Evolutionary conservation across 495 filamentous ascomycete genomes (phyloP).

Genomic region (Evernia prunastri): DNA sequence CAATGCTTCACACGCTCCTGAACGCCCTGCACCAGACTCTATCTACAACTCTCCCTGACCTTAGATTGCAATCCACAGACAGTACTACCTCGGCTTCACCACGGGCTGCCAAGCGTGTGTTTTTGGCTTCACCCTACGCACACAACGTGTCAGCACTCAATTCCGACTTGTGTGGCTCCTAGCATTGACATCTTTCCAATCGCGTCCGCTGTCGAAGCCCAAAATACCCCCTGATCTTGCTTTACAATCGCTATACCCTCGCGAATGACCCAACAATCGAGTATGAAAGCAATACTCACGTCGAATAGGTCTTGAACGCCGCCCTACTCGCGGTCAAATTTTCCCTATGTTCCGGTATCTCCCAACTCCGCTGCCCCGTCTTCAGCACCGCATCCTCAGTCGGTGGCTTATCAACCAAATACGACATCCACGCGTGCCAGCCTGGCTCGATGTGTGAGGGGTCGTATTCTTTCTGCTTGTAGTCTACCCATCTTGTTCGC

Average conservation of each 20-base stretch:
- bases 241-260: background rate
- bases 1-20: background rate
- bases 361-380: slow-evolving; percentile 63
- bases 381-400: slow-evolving; percentile 65
- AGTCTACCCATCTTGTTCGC: slow-evolving; percentile 97
- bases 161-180: background rate
- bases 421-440: slow-evolving; percentile 97
- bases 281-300: slow-evolving; percentile 43
- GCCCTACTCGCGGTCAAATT: slow-evolving; percentile 67
- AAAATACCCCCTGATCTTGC: background rate
- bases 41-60: background rate
- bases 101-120: slow-evolving; percentile 40
- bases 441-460: slow-evolving; percentile 87
- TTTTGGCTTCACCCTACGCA: slow-evolving; percentile 40
- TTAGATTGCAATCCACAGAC: background rate
- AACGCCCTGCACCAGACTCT: slow-evolving; percentile 5
- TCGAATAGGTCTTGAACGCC: slow-evolving; percentile 89
- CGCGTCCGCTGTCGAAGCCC: background rate
- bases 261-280: background rate
- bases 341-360: slow-evolving; percentile 62
- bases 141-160: background rate
- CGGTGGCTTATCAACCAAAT: slow-evolving; percentile 84
- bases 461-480: slow-evolving; percentile 80
- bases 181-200: background rate
- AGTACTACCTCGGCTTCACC: slow-evolving; percentile 31